Conservation (phyloP, 768 basidiomycete genomes). For the Psilocybe subaeruginosa region DNA sequence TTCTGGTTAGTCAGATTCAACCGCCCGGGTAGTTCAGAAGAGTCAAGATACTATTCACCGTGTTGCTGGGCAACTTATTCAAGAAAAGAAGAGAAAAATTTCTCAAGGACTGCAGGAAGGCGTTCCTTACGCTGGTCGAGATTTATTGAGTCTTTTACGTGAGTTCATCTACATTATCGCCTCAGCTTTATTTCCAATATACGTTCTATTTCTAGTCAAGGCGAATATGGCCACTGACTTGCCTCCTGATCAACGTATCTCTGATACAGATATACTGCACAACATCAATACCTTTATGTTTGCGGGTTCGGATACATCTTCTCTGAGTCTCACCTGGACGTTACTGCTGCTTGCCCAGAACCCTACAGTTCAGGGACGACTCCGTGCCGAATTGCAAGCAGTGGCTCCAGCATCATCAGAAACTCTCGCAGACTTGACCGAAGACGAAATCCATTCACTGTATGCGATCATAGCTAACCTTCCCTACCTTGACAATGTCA, state of each 20-base stretch:
- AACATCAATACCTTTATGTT: slow-evolving; percentile 92
- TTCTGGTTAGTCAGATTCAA: slow-evolving; percentile 53
- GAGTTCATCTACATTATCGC: slow-evolving; percentile 30
- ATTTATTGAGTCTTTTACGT: slow-evolving; percentile 80
- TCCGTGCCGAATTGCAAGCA: slow-evolving; percentile 68
- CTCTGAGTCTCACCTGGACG: slow-evolving; percentile 84
- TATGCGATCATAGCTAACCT: slow-evolving; percentile 59
- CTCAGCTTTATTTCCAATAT: background rate
- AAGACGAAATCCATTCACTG: slow-evolving; percentile 69
- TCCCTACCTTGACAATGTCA: slow-evolving; percentile 76
- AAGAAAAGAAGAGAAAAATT: slow-evolving; percentile 79
- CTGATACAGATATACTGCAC: slow-evolving; percentile 85
- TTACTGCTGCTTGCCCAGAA: slow-evolving; percentile 74
- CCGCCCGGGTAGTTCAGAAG: slow-evolving; percentile 49
- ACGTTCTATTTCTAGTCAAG: slow-evolving; percentile 56
- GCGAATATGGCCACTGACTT: slow-evolving; percentile 79
- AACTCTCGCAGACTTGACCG: slow-evolving; percentile 47
- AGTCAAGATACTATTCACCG: slow-evolving; percentile 67
- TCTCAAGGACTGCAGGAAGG: slow-evolving; percentile 59
- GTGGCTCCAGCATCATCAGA: slow-evolving; percentile 41
- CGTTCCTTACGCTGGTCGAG: slow-evolving; percentile 60
- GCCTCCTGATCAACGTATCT: slow-evolving; percentile 69
- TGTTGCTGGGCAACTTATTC: slow-evolving; percentile 75
- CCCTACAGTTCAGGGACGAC: slow-evolving; percentile 65
- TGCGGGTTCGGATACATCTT: slow-evolving; percentile 88